Base-by-base conservation (phyloP, 2,329 filamentous ascomycete species). In the Anthostomella pinea region DNA sequence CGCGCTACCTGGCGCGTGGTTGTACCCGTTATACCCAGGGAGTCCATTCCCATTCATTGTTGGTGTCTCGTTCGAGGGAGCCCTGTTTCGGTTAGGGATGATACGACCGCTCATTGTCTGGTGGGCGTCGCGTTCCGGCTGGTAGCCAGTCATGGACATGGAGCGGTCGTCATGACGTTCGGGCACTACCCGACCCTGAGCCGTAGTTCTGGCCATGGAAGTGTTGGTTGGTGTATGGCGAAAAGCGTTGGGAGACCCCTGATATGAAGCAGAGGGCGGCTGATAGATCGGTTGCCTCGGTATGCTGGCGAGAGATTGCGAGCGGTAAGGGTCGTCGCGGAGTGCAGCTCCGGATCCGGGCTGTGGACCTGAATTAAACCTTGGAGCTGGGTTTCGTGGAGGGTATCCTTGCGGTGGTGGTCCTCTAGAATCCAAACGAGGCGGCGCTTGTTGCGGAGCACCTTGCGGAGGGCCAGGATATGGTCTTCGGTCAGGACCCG, bases 71-170 rank as follows among this genome's bases (percentile, higher is more conserved):
- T 58, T 62, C 40, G 62, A 71, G 39, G 62, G 69, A 54, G 67
- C 69, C 72, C 63, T 51, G 40, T 47, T 50, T 33, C 86, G 77
- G 54, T 83, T 86, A 3, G 93, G 93, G 49, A 98, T 95, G 14
- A 95, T 75, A 49, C 93, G 79, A 30, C 93, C 93, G 58, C 87
- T 95, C 79, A 91, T 94, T 5, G 90, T 96, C 64, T 96, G 91
- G 61, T 93, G 85, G 28, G 89, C 72, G 54, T 86, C 85, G 43
- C 78, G 75, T 51, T 94, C 87, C 35, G 84, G 74, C 3, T 83
- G 75, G 51, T 88, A 86, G 8, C 86, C 87, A 5, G 85, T 93
- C 83, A 98, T 84, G 29, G 91, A 95, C 93, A 97, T 97, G 46
- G 93, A 83, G 39, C 93, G 80, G 63, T 97, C 91, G 54, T 94